phyloP scores from a whole-genome alignment of 441 rosid genomes.

The Hura crepitans region DNA sequence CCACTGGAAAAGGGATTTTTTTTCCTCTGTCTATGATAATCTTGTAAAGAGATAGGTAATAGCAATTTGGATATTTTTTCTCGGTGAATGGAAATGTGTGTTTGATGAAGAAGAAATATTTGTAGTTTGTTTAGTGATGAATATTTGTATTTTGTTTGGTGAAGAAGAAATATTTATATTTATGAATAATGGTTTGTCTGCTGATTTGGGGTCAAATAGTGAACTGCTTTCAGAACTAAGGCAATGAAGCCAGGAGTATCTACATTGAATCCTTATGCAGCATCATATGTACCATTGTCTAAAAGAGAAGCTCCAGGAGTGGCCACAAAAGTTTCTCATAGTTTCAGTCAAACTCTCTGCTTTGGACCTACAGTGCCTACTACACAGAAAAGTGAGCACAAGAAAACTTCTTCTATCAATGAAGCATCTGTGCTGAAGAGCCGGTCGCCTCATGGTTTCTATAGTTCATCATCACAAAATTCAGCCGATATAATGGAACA shows the following conservation, averaged over 20 bases:
- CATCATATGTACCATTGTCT: slow-evolving; percentile 67
- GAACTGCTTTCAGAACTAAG: slow-evolving; percentile 8
- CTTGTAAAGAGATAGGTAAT: background rate
- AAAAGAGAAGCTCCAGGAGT: slow-evolving; percentile 39
- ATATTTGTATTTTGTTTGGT: background rate
- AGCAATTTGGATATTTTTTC: background rate
- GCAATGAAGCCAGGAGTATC: slow-evolving; percentile 64
- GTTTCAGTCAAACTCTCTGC: slow-evolving; percentile 32
- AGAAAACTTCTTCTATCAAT: slow-evolving; percentile 27
- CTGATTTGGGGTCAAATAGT: slow-evolving; percentile 11
- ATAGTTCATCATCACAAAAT: slow-evolving; percentile 36
- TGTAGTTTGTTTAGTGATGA: background rate
- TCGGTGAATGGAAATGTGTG: background rate
- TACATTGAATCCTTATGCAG: slow-evolving; percentile 80
- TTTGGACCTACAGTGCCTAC: slow-evolving; percentile 30
- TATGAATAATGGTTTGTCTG: background rate
- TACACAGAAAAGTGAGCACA: slow-evolving; percentile 27
- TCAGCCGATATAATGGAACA: slow-evolving; percentile 30
- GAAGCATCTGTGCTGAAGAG: slow-evolving; percentile 30
- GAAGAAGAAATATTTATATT: background rate
- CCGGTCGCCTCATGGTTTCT: slow-evolving; percentile 27
- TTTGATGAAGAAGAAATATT: background rate
- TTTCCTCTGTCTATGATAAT: background rate
- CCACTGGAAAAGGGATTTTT: background rate
- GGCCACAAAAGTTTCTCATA: slow-evolving; percentile 20